These are phyloP conservation scores for Schoenoplectus triqueter DNA, from an alignment of 202 grass and related monocot genomes.

Conservation along the genomic window DNA sequence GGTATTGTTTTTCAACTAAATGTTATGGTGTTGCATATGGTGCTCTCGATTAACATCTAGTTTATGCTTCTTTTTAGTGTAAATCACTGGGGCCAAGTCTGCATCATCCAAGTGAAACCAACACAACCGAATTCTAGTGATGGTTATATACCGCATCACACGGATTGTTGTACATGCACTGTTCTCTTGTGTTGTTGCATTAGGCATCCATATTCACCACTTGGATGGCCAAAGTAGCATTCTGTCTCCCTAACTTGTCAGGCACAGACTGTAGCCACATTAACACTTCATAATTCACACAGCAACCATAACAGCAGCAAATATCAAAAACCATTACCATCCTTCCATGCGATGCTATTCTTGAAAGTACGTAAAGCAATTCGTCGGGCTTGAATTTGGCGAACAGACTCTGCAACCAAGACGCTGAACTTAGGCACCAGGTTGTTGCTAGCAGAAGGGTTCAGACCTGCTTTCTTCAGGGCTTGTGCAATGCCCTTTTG, in stretches of 20 bases:
- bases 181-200: not conserved
- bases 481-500: slow-evolving; percentile 71
- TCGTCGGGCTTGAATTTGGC: slow-evolving; percentile 75
- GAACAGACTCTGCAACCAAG: slow-evolving; percentile 67
- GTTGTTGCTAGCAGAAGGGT: slow-evolving; percentile 56
- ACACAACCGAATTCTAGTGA: not conserved
- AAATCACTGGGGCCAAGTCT: slow-evolving; percentile 6
- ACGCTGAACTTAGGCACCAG: slow-evolving; percentile 56
- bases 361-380: slow-evolving; percentile 37
- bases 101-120: slow-evolving; percentile 25
- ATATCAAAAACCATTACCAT: slow-evolving; percentile 34
- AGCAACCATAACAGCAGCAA: slow-evolving; percentile 21
- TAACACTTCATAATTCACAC: slow-evolving; percentile 10
- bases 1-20: not conserved
- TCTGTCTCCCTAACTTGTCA: slow-evolving; percentile 20
- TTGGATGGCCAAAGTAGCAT: not conserved
- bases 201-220: not conserved
- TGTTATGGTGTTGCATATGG: not conserved
- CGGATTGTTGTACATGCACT: not conserved
- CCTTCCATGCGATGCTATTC: slow-evolving; percentile 36
- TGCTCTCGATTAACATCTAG: not conserved
- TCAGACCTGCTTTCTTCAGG: slow-evolving; percentile 75
- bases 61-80: not conserved
- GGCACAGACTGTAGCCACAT: slow-evolving; percentile 5
- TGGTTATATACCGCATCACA: not conserved